Conservation (phyloP, 805 yeast species). For the Wickerhamomyces queroliae region DNA sequence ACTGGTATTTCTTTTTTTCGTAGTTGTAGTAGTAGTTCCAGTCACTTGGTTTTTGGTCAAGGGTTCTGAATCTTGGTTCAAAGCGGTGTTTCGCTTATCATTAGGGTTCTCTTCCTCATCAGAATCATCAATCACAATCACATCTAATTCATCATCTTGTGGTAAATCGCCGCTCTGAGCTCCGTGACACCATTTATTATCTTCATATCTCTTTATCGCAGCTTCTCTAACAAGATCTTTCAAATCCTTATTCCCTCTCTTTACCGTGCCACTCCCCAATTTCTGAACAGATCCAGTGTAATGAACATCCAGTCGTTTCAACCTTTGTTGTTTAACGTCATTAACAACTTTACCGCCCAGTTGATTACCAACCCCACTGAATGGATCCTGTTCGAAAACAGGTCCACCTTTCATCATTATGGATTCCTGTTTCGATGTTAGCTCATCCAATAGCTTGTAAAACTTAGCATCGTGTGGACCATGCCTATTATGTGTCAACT, state of each 20-base stretch:
- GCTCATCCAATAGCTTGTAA: conserved; percentile 57
- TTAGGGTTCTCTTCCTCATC: conserved; percentile 1
- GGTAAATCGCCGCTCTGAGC: conserved; percentile 31
- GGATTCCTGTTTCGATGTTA: conserved; percentile 32
- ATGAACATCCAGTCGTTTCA: conserved; percentile 30
- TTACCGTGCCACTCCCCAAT: conserved; percentile 9
- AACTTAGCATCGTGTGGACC: conserved; percentile 81
- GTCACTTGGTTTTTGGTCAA: too few relatives aligned
- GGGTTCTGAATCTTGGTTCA: too few relatives aligned
- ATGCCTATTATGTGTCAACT: conserved; percentile 68
- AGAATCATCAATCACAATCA: conserved; percentile 21
- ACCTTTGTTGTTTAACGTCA: conserved; percentile 31
- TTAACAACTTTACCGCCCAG: conserved; percentile 32
- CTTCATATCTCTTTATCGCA: conserved; percentile 54
- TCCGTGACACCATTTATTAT: conserved; percentile 41
- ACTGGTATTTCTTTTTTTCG: too few relatives aligned
- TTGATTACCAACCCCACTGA: conserved; percentile 31
- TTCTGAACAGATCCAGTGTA: conserved; percentile 12
- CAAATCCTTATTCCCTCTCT: conserved; percentile 18
- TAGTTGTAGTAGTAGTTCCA: too few relatives aligned
- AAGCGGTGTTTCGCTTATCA: too few relatives aligned
- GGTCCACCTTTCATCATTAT: conserved; percentile 31
- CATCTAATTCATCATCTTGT: conserved; percentile 37
- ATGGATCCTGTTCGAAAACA: conserved; percentile 38
- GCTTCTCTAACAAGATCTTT: conserved; percentile 51